A percentile compares a stretch with the other conserved stretches of the same genome.
phyloP scores from a whole-genome alignment of 208 protist species.

The Porcisia hertigi region DNA sequence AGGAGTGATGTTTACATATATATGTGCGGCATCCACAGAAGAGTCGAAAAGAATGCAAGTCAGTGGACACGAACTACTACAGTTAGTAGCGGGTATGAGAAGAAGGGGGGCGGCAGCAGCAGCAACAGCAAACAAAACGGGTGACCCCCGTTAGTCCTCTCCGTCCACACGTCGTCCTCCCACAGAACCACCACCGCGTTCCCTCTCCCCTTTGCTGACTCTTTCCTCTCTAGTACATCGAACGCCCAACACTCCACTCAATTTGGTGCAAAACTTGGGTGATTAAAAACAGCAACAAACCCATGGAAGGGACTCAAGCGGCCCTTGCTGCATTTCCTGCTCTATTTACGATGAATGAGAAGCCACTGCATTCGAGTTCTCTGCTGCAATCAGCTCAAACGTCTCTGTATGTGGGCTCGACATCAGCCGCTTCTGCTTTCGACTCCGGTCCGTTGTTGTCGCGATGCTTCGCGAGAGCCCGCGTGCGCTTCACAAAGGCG shows the following conservation, averaged over 20 bases:
- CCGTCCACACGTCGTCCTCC: too few species aligned
- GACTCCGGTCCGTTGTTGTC: not conserved
- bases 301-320: not conserved
- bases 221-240: too few species aligned
- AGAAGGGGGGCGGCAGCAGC: too few species aligned
- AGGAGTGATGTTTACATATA: too few species aligned
- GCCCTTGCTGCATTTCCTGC: not conserved
- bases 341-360: not conserved
- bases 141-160: too few species aligned
- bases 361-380: not conserved
- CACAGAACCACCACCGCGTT: too few species aligned
- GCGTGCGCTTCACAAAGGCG: conserved; percentile 43
- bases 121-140: too few species aligned
- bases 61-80: too few species aligned
- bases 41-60: not conserved
- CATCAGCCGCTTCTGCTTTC: not conserved
- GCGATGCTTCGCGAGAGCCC: not conserved
- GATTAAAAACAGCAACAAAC: too few species aligned
- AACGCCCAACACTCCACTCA: not conserved
- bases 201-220: too few species aligned
- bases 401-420: not conserved
- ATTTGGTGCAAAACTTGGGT: not conserved
- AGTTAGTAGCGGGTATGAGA: too few species aligned
- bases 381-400: not conserved
- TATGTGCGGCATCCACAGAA: not conserved